Conservation (phyloP, 805 yeast species). For the Lipomyces spencermartinsiae region DNA sequence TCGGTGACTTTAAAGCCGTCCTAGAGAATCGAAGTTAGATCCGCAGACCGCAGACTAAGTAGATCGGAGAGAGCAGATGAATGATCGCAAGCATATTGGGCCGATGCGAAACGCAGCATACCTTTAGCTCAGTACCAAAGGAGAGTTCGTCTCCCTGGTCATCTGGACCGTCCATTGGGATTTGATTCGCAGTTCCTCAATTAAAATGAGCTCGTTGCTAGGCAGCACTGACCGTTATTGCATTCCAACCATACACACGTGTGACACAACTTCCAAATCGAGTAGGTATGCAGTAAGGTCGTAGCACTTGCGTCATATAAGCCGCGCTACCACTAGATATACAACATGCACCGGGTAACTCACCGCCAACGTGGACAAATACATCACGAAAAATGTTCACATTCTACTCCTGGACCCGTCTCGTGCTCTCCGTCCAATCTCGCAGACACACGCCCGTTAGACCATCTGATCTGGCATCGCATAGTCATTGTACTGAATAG, state of each 20-base stretch:
- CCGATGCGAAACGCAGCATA: conserved; percentile 17
- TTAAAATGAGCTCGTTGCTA: not conserved
- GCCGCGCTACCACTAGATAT: not conserved
- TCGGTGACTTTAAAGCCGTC: conserved; percentile 80
- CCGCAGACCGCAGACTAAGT: not conserved
- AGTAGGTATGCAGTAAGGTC: not conserved
- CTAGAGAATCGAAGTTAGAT: conserved; percentile 41
- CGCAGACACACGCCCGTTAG: not conserved
- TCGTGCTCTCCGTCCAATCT: not conserved
- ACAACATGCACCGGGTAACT: not conserved
- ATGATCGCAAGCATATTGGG: not conserved
- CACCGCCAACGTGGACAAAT: not conserved
- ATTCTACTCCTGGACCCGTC: not conserved
- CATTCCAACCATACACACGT: not conserved
- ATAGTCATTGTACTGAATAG: not conserved
- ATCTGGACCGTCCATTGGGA: conserved; percentile 31
- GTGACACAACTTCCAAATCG: not conserved
- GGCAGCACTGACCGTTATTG: not conserved
- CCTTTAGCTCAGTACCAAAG: conserved; percentile 47
- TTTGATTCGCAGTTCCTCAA: not conserved
- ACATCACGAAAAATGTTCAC: not conserved
- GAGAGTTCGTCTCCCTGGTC: conserved; percentile 31
- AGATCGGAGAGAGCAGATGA: too few relatives aligned
- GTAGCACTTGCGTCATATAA: not conserved
- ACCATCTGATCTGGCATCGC: not conserved